phyloP scores from a whole-genome alignment of 768 basidiomycete species.

The Epithele typhae region DNA sequence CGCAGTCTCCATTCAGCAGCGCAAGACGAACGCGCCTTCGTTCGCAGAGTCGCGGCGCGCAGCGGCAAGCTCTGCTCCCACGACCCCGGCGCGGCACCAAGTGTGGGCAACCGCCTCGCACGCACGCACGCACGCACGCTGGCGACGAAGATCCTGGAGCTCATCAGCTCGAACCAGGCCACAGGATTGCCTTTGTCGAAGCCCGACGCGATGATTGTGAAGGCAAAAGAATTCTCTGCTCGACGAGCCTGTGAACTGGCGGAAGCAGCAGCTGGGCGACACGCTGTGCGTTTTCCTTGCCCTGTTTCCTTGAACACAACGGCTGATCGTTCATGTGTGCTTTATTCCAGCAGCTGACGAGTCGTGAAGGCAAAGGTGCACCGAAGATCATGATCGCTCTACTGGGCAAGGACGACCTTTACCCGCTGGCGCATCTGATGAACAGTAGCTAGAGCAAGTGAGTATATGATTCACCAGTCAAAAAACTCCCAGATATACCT shows the following conservation, averaged over 20 bases:
- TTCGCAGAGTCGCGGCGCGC: conserved; percentile 55
- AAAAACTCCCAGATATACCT: too few species aligned
- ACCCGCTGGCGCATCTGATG: conserved; percentile 80
- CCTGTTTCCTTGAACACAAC: too few species aligned
- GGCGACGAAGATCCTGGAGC: too few species aligned
- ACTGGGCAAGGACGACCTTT: conserved; percentile 81
- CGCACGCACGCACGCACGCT: too few species aligned
- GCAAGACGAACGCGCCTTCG: conserved; percentile 41
- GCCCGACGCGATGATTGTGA: conserved; percentile 63
- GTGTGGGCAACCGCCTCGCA: too few species aligned
- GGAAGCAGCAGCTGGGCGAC: conserved; percentile 21
- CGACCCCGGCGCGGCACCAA: too few species aligned
- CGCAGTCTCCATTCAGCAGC: conserved; percentile 43
- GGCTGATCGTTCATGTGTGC: too few species aligned
- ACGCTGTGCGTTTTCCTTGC: conserved; percentile 16
- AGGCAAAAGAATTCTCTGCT: too few species aligned
- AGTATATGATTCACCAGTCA: neutral
- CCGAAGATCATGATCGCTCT: conserved; percentile 83
- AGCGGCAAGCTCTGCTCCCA: conserved; percentile 65
- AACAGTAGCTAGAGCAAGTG: conserved; percentile 45
- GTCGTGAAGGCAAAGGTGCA: conserved; percentile 72
- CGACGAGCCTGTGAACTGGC: conserved; percentile 62
- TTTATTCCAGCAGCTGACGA: conserved; percentile 35
- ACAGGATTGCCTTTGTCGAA: conserved; percentile 58
- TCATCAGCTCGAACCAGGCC: conserved; percentile 45